phyloP scores from a whole-genome alignment of 768 basidiomycete genomes.

The Pleurotus giganteus region DNA sequence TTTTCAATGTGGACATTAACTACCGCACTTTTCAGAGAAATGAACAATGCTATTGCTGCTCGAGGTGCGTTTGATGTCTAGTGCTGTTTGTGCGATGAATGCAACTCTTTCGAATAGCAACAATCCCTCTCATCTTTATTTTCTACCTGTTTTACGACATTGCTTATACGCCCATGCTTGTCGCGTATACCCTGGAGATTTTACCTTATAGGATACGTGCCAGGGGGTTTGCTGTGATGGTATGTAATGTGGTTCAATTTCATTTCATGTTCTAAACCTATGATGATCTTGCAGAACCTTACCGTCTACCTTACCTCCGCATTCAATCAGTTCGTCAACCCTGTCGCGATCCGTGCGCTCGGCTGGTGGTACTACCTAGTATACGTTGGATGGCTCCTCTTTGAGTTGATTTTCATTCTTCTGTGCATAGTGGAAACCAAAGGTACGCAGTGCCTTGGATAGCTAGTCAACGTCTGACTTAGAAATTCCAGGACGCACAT shows the following conservation, averaged over 20 bases:
- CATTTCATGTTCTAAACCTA: background rate
- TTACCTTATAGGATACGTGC: slow-evolving; percentile 78
- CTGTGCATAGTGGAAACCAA: slow-evolving; percentile 60
- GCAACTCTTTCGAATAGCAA: slow-evolving; percentile 33
- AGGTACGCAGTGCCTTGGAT: slow-evolving; percentile 31
- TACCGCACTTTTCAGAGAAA: slow-evolving; percentile 40
- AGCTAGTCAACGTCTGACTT: background rate
- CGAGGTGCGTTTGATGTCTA: slow-evolving; percentile 25
- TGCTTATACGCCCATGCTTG: slow-evolving; percentile 74
- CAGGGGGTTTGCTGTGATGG: slow-evolving; percentile 77
- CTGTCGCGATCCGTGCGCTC: slow-evolving; percentile 61
- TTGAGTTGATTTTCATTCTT: slow-evolving; percentile 59
- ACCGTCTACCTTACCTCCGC: slow-evolving; percentile 63
- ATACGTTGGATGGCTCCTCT: slow-evolving; percentile 61
- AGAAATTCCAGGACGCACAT: slow-evolving; percentile 44
- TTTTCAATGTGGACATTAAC: slow-evolving; percentile 59
- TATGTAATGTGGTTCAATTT: slow-evolving; percentile 21
- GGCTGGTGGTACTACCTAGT: slow-evolving; percentile 63
- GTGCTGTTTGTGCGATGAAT: background rate
- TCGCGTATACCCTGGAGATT: slow-evolving; percentile 69
- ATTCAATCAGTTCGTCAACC: slow-evolving; percentile 81
- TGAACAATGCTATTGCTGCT: slow-evolving; percentile 38
- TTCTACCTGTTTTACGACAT: slow-evolving; percentile 59
- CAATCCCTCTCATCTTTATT: slow-evolving; percentile 65
- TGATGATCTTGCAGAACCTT: slow-evolving; percentile 45